Evolutionary conservation across 331 rosid genomes (phyloP).

Genomic region (Rhamnella rubrinervis): DNA sequence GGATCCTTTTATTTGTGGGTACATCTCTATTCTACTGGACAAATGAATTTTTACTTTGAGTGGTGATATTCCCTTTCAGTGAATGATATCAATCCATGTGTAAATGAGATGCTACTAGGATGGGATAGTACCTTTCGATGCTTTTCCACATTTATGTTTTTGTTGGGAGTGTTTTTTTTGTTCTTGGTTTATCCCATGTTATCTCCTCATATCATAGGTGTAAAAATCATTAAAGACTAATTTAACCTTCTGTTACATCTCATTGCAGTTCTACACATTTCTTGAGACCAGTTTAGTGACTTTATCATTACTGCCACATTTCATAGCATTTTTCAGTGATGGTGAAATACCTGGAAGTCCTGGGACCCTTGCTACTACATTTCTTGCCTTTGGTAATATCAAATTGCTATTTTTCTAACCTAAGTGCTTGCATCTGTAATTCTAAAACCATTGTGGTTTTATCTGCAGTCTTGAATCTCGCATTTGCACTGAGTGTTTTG

Average conservation of each 20-base stretch:
- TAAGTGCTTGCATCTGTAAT: conserved; percentile 19
- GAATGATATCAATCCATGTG: too few species aligned
- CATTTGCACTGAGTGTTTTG: conserved; percentile 88
- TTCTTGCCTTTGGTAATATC: conserved; percentile 88
- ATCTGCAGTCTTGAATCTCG: conserved; percentile 82
- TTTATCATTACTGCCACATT: conserved; percentile 76
- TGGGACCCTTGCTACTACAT: conserved; percentile 95
- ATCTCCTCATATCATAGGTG: neutral
- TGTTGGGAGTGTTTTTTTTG: neutral
- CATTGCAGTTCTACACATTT: conserved; percentile 92
- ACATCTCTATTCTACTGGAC: neutral
- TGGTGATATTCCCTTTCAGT: too few species aligned
- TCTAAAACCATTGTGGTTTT: conserved; percentile 29
- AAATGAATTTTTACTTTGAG: neutral
- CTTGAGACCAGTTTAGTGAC: conserved; percentile 96
- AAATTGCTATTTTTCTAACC: conserved; percentile 6
- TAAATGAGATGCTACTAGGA: neutral
- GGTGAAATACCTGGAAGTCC: conserved; percentile 96
- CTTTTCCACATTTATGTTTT: neutral
- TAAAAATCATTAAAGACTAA: neutral
- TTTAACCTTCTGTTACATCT: conserved; percentile 23
- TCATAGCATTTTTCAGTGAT: conserved; percentile 85
- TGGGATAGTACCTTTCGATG: neutral
- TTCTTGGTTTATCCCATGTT: neutral
- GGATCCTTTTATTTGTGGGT: neutral